Percentiles rank a stretch among this genome's conserved stretches.
Conservation (phyloP, 768 basidiomycete genomes). For the Amyloporia xantha region DNA sequence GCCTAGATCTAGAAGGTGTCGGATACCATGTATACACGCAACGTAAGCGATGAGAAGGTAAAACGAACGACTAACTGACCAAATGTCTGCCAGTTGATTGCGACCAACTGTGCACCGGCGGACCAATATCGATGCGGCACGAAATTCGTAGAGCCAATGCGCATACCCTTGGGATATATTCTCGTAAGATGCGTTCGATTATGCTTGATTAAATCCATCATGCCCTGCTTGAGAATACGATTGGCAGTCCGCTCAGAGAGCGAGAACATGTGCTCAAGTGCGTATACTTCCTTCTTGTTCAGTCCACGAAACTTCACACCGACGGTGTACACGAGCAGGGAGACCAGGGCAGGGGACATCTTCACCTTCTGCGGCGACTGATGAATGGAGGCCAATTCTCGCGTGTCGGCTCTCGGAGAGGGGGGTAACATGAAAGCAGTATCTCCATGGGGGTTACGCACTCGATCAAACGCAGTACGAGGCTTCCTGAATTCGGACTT, state of each 20-base stretch:
- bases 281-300: constrained; percentile 80
- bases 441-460: constrained; percentile 7
- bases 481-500: constrained; percentile 35
- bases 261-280: constrained; percentile 86
- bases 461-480: constrained; percentile 36
- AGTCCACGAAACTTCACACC: constrained; percentile 93
- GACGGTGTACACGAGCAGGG: constrained; percentile 86
- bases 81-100: constrained; percentile 96
- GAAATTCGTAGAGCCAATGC: constrained; percentile 82
- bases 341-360: constrained; percentile 70
- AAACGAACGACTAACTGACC: constrained; percentile 43
- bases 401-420: background rate
- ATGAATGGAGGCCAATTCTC: constrained; percentile 3
- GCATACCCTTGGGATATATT: constrained; percentile 78
- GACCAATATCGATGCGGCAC: constrained; percentile 88
- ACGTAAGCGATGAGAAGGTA: background rate
- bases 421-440: background rate
- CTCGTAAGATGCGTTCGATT: constrained; percentile 76
- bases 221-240: constrained; percentile 62
- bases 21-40: background rate
- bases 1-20: constrained; percentile 78
- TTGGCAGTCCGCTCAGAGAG: constrained; percentile 80
- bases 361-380: constrained; percentile 38
- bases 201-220: constrained; percentile 79
- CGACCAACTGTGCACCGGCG: constrained; percentile 82